Evolutionary conservation across 2,329 filamentous ascomycete species (phyloP).

Genomic region (Sporothrix pseudoabietina): DNA sequence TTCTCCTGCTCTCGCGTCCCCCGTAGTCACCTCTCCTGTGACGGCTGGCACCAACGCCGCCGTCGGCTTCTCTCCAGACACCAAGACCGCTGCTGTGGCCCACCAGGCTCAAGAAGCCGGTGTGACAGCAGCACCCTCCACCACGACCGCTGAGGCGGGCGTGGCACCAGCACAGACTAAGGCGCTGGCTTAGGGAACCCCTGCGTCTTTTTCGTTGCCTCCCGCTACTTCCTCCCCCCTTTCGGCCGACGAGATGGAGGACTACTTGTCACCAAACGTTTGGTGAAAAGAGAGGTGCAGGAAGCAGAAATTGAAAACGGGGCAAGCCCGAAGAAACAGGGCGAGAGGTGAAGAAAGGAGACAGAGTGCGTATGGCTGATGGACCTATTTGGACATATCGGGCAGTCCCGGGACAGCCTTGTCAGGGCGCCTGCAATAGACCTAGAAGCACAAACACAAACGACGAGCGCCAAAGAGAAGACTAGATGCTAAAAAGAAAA

Average conservation of each 20-base stretch:
- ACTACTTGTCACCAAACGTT: constrained; percentile 23
- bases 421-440: not conserved
- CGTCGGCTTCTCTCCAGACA: constrained; percentile 29
- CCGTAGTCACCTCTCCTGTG: constrained; percentile 15
- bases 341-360: not conserved
- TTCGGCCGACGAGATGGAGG: constrained; percentile 21
- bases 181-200: constrained; percentile 16
- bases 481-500: not conserved
- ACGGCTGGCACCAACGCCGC: constrained; percentile 29
- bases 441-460: not conserved
- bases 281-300: not conserved
- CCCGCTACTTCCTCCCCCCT: not conserved
- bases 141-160: constrained; percentile 34
- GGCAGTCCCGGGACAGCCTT: not conserved
- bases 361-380: not conserved
- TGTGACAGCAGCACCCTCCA: constrained; percentile 44
- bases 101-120: constrained; percentile 53
- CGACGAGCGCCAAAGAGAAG: not conserved
- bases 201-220: not conserved
- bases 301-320: not conserved
- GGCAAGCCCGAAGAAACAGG: constrained; percentile 7
- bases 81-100: not conserved
- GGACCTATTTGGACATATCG: not conserved
- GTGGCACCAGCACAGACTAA: constrained; percentile 11
- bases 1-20: constrained; percentile 5